A percentile compares a stretch with the other conserved stretches of the same genome.
Conservation (phyloP, 306 rosid genomes). For the Ceratonia siliqua region DNA sequence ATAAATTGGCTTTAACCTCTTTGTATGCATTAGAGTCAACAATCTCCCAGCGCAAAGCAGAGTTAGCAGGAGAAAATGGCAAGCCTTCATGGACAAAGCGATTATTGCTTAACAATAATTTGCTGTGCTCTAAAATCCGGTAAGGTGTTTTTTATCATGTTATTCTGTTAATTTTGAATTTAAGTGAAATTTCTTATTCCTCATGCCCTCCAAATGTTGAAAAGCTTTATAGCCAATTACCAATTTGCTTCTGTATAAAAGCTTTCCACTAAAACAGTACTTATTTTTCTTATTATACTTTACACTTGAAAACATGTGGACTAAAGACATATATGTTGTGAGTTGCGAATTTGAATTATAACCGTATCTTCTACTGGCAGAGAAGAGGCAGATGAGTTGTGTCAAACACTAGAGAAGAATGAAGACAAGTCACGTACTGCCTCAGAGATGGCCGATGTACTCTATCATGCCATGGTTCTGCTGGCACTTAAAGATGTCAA, state of each 20-base stretch:
- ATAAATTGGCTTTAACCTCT: conserved; percentile 65
- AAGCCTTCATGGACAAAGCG: conserved; percentile 84
- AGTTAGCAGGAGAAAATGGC: conserved; percentile 46
- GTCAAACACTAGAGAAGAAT: conserved; percentile 70
- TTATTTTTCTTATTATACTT: background rate
- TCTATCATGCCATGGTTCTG: conserved; percentile 81
- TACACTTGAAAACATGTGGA: conserved; percentile 4
- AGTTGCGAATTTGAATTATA: conserved; percentile 12
- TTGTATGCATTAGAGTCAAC: conserved; percentile 69
- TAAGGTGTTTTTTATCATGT: conserved; percentile 27
- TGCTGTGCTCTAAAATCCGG: conserved; percentile 88
- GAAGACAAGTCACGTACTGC: conserved; percentile 71
- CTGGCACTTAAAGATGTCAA: conserved; percentile 66
- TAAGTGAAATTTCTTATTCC: background rate
- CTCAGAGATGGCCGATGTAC: conserved; percentile 85
- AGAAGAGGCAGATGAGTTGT: conserved; percentile 83
- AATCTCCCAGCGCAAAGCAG: conserved; percentile 72
- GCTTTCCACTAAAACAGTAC: background rate
- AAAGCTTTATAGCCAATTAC: background rate
- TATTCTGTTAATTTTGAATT: conserved; percentile 17
- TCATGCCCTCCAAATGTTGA: background rate
- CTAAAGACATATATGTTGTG: background rate
- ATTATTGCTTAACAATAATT: conserved; percentile 54
- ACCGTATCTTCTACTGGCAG: conserved; percentile 39
- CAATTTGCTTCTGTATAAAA: background rate